Base-by-base conservation (phyloP, 1,139 yeast species). In the Scheffersomyces illinoinensis region DNA sequence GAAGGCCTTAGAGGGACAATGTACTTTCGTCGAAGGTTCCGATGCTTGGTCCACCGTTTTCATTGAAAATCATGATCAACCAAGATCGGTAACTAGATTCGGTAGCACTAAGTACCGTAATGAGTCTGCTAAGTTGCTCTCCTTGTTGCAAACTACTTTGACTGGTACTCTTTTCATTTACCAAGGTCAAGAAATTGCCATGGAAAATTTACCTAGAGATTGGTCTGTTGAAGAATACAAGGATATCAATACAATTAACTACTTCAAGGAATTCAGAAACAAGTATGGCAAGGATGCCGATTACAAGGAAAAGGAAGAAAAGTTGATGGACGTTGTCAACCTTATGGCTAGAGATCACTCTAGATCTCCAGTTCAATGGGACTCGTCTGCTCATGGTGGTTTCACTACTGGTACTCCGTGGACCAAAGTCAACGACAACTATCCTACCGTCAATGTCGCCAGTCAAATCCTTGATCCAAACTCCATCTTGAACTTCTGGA, bases 21-120 rank as follows among this genome's bases (percentile, higher is more conserved):
- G 74, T 66, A 72, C 70, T 10, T 82, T 81, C 63, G 75, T 78
- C 57, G 78, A 81, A 56, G 82, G 80, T 8, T 77, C 83, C 5
- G 88, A 83, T 66, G 86, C 85, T n/a, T 85, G 89, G 89, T 73
- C 84, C n/a, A 80, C 89, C 20, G 79, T 76, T 10, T 85, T 81
- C 70, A 69, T 80, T 59, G 89, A 85, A 69, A 85, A 85, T 67
- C 89, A 85, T 66, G 89, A 85, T 70, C 87, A 83, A 63, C 83
- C 88, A 14, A 76, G 89, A 64, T 74, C 81, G 23, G 77, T 84
- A 43, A 72, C 86, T 18, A 76, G 88, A 63, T 85, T 84, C 64
- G 87, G 85, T 53, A 76, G 80, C 66, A 78, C 76, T 55, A 71
- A 76, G 58, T 74, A 68, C 62, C 65, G 73, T 49, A 67, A 59